Evolutionary conservation across 148 eudicot genomes (phyloP).

Genomic region (Chenopodium formosanum): DNA sequence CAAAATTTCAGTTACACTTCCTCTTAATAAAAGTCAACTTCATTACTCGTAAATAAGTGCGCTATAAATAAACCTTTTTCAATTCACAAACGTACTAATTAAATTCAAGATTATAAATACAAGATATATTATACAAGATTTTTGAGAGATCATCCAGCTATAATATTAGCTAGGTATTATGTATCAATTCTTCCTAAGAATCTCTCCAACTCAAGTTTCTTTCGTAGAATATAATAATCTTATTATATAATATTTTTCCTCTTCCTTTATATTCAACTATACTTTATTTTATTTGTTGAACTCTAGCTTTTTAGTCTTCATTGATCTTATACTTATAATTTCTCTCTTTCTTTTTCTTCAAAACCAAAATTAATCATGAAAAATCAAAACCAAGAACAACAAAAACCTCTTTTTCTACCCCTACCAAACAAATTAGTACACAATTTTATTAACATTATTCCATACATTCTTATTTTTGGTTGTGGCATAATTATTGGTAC

Average conservation of each 20-base stretch:
- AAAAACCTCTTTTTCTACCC: neutral
- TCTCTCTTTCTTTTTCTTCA: neutral
- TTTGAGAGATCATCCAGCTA: no score
- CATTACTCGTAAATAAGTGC: neutral
- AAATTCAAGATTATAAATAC: neutral
- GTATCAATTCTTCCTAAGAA: slow-evolving; percentile 2
- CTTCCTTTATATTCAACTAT: neutral
- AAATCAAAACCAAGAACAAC: neutral
- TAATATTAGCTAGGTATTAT: no score
- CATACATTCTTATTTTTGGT: slow-evolving; percentile 19
- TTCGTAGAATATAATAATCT: neutral
- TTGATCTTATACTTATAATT: neutral
- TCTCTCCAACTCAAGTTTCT: slow-evolving; percentile 26
- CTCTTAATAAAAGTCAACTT: neutral
- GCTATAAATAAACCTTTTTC: neutral
- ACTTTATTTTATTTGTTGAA: neutral
- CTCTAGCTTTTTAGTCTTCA: neutral
- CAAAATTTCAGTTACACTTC: neutral
- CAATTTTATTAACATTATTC: slow-evolving; percentile 1
- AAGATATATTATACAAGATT: neutral
- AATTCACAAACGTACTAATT: neutral
- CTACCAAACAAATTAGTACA: slow-evolving; percentile 3
- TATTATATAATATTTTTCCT: neutral
- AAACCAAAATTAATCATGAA: slow-evolving; percentile 15
- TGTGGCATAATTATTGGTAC: slow-evolving; percentile 24